phyloP scores from a whole-genome alignment of 1,284 basidiomycete genomes.

The Tetrapyrgos nigripes region DNA sequence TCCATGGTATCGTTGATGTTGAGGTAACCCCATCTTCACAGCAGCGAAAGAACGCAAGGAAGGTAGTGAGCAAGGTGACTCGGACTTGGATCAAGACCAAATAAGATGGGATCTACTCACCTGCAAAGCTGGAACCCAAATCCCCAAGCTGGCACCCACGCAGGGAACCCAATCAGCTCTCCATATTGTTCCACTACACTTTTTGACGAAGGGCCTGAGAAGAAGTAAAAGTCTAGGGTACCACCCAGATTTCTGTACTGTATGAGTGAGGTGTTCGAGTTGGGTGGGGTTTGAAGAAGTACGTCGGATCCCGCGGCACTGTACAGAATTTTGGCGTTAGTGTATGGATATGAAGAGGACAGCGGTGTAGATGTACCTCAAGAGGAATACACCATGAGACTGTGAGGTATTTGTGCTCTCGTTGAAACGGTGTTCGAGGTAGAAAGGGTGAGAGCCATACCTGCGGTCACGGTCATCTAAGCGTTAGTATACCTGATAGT shows the following conservation, averaged over 20 bases:
- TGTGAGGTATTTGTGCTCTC: conserved; percentile 52
- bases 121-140: conserved; percentile 78
- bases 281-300: conserved; percentile 60
- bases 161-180: conserved; percentile 62
- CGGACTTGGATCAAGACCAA: conserved; percentile 11
- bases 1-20: conserved; percentile 53
- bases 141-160: conserved; percentile 72
- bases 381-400: conserved; percentile 76
- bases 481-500: too few species aligned
- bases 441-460: conserved; percentile 76
- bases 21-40: conserved; percentile 67
- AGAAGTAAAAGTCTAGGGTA: conserved; percentile 73
- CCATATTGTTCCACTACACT: conserved; percentile 75
- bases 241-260: conserved; percentile 72
- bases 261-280: conserved; percentile 58
- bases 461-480: too few species aligned
- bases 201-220: conserved; percentile 69
- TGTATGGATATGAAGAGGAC: too few species aligned
- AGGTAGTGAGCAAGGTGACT: too few species aligned
- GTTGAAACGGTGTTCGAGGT: conserved; percentile 69
- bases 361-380: too few species aligned
- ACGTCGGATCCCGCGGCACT: conserved; percentile 70
- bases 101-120: conserved; percentile 36
- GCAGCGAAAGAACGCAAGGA: too few species aligned
- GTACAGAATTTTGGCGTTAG: conserved; percentile 24